phyloP scores from a whole-genome alignment of 164 flowering plant genomes.

The Dillenia turbinata region DNA sequence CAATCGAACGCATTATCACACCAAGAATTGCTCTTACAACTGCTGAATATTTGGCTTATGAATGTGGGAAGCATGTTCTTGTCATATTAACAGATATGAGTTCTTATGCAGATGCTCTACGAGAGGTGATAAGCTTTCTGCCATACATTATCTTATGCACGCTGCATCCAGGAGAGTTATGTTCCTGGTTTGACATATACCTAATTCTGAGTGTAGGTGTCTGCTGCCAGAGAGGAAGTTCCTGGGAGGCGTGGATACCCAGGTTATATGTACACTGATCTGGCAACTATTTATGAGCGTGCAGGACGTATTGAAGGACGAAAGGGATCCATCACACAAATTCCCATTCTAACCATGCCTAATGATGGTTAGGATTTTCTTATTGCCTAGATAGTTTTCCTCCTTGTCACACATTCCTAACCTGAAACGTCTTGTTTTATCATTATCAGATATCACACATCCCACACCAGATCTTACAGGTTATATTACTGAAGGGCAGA shows the following conservation, averaged over 20 bases:
- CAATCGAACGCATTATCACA: slow-evolving; percentile 95
- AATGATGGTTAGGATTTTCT: slow-evolving; percentile 54
- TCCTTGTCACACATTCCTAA: slow-evolving; percentile 2
- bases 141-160: background rate
- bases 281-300: slow-evolving; percentile 95
- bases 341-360: slow-evolving; percentile 97
- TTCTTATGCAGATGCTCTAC: slow-evolving; percentile 98
- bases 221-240: slow-evolving; percentile 99
- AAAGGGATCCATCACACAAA: slow-evolving; percentile 95
- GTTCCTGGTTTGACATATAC: background rate
- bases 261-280: slow-evolving; percentile 98
- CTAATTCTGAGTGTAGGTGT: slow-evolving; percentile 51
- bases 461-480: slow-evolving; percentile 99
- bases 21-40: slow-evolving; percentile 98
- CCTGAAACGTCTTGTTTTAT: slow-evolving; percentile 7
- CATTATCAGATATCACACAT: slow-evolving; percentile 78
- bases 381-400: background rate
- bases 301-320: slow-evolving; percentile 99
- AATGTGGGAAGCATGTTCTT: slow-evolving; percentile 97
- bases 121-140: slow-evolving; percentile 55
- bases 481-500: slow-evolving; percentile 97
- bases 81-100: slow-evolving; percentile 97
- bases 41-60: slow-evolving; percentile 96
- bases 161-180: background rate
- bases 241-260: slow-evolving; percentile 99